phyloP scores from a whole-genome alignment of 345 rosid genomes.

The Clarkia xantiana region DNA sequence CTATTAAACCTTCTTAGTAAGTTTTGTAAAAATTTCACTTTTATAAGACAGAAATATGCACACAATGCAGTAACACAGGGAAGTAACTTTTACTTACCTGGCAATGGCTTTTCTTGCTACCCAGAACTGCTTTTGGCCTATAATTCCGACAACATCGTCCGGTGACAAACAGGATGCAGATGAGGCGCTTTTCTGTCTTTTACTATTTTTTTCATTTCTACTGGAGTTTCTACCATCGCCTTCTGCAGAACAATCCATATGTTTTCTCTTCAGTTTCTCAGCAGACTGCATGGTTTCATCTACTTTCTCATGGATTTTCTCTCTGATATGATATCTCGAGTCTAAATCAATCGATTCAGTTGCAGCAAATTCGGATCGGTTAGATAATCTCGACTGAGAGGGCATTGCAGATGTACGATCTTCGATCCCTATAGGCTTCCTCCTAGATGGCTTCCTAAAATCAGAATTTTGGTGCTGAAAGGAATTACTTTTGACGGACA shows the following conservation, averaged over 20 bases:
- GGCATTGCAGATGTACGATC: background rate
- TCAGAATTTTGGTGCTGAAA: background rate
- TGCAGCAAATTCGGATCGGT: background rate
- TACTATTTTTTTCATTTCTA: conserved; percentile 10
- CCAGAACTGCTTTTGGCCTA: conserved; percentile 60
- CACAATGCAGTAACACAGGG: too few relatives aligned
- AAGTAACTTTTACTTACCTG: conserved; percentile 30
- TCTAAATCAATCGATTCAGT: background rate
- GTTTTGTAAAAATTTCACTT: too few relatives aligned
- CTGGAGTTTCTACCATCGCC: conserved; percentile 16
- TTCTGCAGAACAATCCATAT: background rate
- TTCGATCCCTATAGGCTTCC: background rate
- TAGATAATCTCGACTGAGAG: background rate
- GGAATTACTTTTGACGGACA: background rate
- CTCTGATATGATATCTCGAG: background rate
- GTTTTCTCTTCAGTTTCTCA: too few relatives aligned
- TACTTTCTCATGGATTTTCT: too few relatives aligned
- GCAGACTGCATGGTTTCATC: too few relatives aligned
- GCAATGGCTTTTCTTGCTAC: conserved; percentile 46
- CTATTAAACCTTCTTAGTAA: too few relatives aligned
- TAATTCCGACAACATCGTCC: conserved; percentile 34
- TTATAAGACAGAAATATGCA: too few relatives aligned
- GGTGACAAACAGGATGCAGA: conserved; percentile 33
- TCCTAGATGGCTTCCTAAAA: background rate
- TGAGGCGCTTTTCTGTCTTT: conserved; percentile 6